A percentile compares a stretch with the other conserved stretches of the same genome.
Conservation (phyloP, 371 early-diverging fungal genomes). For the Mortierella polycephala region DNA sequence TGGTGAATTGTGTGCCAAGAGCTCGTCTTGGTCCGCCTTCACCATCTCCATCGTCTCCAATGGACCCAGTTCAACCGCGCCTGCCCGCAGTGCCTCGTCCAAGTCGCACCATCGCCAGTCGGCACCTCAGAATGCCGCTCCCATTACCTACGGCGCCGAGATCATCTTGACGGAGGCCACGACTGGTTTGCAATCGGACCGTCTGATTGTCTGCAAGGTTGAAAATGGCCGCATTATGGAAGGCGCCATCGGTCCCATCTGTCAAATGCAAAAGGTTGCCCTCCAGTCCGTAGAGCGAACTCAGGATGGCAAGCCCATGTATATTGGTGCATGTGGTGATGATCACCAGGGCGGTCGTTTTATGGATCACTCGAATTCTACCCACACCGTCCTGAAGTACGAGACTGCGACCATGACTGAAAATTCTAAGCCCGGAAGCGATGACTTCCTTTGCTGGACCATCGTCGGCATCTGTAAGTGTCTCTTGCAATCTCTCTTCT, state of each 20-base stretch:
- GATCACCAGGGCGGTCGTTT: slow-evolving; percentile 44
- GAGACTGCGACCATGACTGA: slow-evolving; percentile 34
- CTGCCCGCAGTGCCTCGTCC: slow-evolving; percentile 24
- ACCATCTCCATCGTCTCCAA: slow-evolving; percentile 66
- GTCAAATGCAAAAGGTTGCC: slow-evolving; percentile 87
- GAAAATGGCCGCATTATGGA: slow-evolving; percentile 74
- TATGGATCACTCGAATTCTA: slow-evolving; percentile 37
- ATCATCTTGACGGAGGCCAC: slow-evolving; percentile 71
- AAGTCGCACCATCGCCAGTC: slow-evolving; percentile 37
- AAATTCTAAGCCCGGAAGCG: slow-evolving; percentile 53
- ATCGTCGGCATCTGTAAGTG: slow-evolving; percentile 74
- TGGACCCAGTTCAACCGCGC: slow-evolving; percentile 23
- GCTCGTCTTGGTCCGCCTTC: slow-evolving; percentile 81
- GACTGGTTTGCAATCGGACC: slow-evolving; percentile 72
- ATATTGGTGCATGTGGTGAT: slow-evolving; percentile 30
- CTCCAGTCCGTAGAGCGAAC: slow-evolving; percentile 59
- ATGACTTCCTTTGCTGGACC: slow-evolving; percentile 85
- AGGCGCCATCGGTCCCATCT: slow-evolving; percentile 75
- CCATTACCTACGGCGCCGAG: slow-evolving; percentile 76
- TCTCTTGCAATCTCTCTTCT: not conserved
- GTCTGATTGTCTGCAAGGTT: slow-evolving; percentile 78
- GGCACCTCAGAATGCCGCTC: slow-evolving; percentile 31
- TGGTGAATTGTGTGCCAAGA: slow-evolving; percentile 71
- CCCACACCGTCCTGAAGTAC: slow-evolving; percentile 34
- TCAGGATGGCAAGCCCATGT: slow-evolving; percentile 18